Evolutionary conservation across 1,284 basidiomycete species (phyloP).

Genomic region (Cryptococcus wingfieldii): DNA sequence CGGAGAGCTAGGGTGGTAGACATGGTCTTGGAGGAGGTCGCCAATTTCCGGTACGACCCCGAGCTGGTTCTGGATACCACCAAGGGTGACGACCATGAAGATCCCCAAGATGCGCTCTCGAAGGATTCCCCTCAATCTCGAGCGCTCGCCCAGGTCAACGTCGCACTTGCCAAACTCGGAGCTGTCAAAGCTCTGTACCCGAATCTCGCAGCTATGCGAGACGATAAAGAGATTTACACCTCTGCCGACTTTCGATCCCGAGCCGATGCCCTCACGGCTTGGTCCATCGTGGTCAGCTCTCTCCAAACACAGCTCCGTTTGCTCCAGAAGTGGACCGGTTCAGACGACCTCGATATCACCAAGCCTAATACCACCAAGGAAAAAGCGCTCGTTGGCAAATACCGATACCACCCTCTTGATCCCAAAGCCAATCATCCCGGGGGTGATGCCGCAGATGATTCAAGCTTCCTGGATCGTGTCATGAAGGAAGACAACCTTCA

Average conservation of each 20-base stretch:
- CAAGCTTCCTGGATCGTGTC: slow-evolving; percentile 87
- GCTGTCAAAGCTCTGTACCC: slow-evolving; percentile 84
- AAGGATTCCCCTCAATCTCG: slow-evolving; percentile 45
- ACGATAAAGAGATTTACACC: slow-evolving; percentile 68
- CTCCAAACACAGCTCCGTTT: slow-evolving; percentile 72
- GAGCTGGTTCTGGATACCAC: slow-evolving; percentile 2
- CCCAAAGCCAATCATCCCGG: slow-evolving; percentile 31
- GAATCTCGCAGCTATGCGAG: slow-evolving; percentile 69
- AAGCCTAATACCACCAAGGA: slow-evolving; percentile 66
- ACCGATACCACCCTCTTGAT: slow-evolving; percentile 41
- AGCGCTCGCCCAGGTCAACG: slow-evolving; percentile 68
- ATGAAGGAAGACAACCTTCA: slow-evolving; percentile 95
- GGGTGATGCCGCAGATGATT: slow-evolving; percentile 54
- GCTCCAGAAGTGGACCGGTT: slow-evolving; percentile 85
- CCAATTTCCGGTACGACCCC: slow-evolving; percentile 57
- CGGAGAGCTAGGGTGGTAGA: slow-evolving; percentile 75
- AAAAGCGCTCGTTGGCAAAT: slow-evolving; percentile 42
- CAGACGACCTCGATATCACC: slow-evolving; percentile 80
- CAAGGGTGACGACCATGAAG: slow-evolving; percentile 7
- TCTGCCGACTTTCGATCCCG: slow-evolving; percentile 67
- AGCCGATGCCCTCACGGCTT: slow-evolving; percentile 80
- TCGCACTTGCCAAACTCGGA: slow-evolving; percentile 72
- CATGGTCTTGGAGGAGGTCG: slow-evolving; percentile 75
- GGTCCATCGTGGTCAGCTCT: slow-evolving; percentile 76
- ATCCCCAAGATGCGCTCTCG: slow-evolving; percentile 22